Percentiles rank a stretch among this genome's conserved stretches.
Conservation (phyloP, 495 filamentous ascomycete species). For the Lepidopterella palustris region DNA sequence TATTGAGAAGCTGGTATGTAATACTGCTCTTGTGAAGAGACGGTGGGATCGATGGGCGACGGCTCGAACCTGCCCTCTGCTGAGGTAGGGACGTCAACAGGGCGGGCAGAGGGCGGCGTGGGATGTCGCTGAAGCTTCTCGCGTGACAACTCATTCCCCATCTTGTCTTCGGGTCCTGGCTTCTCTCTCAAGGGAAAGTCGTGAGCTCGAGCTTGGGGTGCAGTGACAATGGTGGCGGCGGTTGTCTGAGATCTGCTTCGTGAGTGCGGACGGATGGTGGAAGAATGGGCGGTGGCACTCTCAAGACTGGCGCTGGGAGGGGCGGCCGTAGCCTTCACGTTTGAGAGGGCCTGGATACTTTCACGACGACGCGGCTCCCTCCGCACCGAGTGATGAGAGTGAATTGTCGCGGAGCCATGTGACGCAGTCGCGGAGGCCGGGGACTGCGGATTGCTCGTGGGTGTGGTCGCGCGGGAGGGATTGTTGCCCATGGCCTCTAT, state of each 20-base stretch:
- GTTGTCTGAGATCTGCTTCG: slow-evolving; percentile 22
- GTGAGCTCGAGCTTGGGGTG: slow-evolving; percentile 9
- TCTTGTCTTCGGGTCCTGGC: slow-evolving; percentile 8
- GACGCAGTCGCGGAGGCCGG: slow-evolving; percentile 13
- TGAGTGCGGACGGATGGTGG: slow-evolving; percentile 13
- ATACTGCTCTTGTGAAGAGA: slow-evolving; percentile 21
- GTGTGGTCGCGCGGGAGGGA: slow-evolving; percentile 11
- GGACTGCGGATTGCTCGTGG: slow-evolving; percentile 25
- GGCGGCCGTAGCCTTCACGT: slow-evolving; percentile 31
- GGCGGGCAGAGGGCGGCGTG: not conserved
- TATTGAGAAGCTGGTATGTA: slow-evolving; percentile 42
- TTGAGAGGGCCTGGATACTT: slow-evolving; percentile 28
- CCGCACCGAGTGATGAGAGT: slow-evolving; percentile 1
- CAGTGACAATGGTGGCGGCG: slow-evolving; percentile 18
- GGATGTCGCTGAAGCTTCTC: slow-evolving; percentile 1
- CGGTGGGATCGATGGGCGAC: slow-evolving; percentile 24
- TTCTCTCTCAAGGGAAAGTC: not conserved
- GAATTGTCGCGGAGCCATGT: slow-evolving; percentile 11
- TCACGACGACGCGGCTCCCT: slow-evolving; percentile 32
- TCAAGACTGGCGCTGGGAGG: slow-evolving; percentile 32
- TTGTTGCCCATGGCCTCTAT: slow-evolving; percentile 27
- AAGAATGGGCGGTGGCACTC: slow-evolving; percentile 22
- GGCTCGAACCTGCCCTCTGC: slow-evolving; percentile 3
- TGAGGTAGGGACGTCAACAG: slow-evolving; percentile 19
- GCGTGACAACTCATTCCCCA: slow-evolving; percentile 26